phyloP scores from a whole-genome alignment of 192 early-diverging fungal genomes.

The Backusella liffmaniae region DNA sequence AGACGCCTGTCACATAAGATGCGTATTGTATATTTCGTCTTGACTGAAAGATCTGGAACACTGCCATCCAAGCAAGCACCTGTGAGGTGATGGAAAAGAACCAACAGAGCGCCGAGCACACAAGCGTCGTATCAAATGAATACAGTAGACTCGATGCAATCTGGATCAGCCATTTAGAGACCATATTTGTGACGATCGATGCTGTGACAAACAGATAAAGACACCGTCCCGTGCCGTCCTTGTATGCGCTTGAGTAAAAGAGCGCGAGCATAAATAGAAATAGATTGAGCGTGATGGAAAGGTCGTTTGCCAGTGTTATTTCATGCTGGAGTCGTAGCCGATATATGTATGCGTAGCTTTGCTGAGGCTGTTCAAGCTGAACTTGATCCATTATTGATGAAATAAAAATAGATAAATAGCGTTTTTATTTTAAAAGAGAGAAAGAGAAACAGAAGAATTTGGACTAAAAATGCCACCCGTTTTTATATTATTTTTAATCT shows the following conservation, averaged over 20 bases:
- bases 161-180: background rate
- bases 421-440: background rate
- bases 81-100: background rate
- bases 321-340: background rate
- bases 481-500: background rate
- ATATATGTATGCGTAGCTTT: background rate
- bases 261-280: background rate
- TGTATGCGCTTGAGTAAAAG: background rate
- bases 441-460: too few species aligned
- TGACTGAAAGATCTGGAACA: background rate
- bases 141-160: background rate
- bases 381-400: background rate
- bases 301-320: background rate
- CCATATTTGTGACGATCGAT: background rate
- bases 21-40: background rate
- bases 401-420: background rate
- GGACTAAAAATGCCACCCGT: too few species aligned
- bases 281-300: background rate
- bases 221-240: background rate
- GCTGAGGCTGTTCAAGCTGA: background rate
- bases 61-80: background rate
- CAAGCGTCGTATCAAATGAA: background rate
- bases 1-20: background rate
- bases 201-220: background rate
- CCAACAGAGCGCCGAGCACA: background rate